phyloP scores from a whole-genome alignment of 345 rosid species.

The Hibiscus trionum region DNA sequence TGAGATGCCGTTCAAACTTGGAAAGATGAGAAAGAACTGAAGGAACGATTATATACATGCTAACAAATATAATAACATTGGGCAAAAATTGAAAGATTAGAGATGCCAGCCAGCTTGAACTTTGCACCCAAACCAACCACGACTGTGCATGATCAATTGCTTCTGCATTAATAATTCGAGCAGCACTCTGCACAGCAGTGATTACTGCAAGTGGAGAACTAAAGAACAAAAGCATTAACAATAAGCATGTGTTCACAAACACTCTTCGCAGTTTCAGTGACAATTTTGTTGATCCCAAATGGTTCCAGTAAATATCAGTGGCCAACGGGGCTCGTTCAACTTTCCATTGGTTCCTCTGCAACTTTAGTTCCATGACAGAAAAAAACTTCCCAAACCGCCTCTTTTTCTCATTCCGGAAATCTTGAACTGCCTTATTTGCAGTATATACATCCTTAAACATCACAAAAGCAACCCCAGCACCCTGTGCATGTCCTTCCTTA shows the following conservation, averaged over 20 bases:
- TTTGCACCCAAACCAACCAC: constrained; percentile 92
- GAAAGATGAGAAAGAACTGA: constrained; percentile 85
- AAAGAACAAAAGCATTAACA: constrained; percentile 79
- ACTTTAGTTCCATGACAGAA: constrained; percentile 68
- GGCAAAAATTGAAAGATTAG: constrained; percentile 87
- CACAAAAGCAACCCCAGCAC: constrained; percentile 93
- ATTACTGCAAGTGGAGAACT: constrained; percentile 90
- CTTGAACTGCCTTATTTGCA: constrained; percentile 91
- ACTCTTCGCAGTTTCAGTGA: constrained; percentile 63
- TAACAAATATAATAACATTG: constrained; percentile 78
- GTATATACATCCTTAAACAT: constrained; percentile 88
- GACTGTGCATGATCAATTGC: constrained; percentile 83
- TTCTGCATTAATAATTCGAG: constrained; percentile 82
- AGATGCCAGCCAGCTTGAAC: constrained; percentile 90
- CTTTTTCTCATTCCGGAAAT: constrained; percentile 67
- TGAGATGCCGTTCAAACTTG: constrained; percentile 85
- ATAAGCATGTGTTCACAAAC: constrained; percentile 72
- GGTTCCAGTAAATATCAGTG: constrained; percentile 92
- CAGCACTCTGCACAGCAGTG: constrained; percentile 76
- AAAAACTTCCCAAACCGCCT: constrained; percentile 81
- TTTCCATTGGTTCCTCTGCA: constrained; percentile 97
- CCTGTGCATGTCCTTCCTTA: constrained; percentile 70
- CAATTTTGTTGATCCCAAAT: constrained; percentile 76
- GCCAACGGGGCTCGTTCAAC: constrained; percentile 95
- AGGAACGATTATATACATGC: constrained; percentile 91